These are phyloP conservation scores for Spongospora subterranea DNA, from an alignment of 208 protist genomes.

Conservation along the genomic window DNA sequence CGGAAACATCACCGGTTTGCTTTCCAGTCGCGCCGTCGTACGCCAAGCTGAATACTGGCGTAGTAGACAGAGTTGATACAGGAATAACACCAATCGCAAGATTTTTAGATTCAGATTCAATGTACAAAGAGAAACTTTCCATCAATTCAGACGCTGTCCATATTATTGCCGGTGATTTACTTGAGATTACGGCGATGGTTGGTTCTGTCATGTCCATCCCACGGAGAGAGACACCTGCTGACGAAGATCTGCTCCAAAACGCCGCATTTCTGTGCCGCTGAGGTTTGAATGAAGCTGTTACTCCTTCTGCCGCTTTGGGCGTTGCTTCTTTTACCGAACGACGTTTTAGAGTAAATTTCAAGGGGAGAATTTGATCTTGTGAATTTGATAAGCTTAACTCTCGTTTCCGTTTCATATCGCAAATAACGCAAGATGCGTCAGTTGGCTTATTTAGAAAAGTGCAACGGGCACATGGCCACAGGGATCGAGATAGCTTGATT, in stretches of 20 bases:
- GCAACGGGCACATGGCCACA: conserved; percentile 2
- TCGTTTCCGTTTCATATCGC: neutral
- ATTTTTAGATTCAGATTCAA: neutral
- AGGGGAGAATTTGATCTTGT: neutral
- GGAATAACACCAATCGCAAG: neutral
- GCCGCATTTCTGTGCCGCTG: too few species aligned
- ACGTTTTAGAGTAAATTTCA: neutral
- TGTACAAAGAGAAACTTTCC: neutral
- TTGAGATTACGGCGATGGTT: neutral
- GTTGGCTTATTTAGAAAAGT: conserved; percentile 23
- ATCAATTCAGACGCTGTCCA: neutral
- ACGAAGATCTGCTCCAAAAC: too few species aligned
- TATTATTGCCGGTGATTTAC: neutral
- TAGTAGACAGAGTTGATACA: too few species aligned
- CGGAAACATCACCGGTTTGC: neutral
- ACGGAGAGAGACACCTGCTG: neutral
- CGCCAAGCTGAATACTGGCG: too few species aligned
- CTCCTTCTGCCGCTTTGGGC: neutral
- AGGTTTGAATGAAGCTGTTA: too few species aligned
- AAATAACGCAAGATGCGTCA: neutral
- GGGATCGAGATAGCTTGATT: neutral
- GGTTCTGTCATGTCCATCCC: neutral
- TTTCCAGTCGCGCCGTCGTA: neutral
- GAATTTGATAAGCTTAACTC: too few species aligned
- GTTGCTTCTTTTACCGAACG: neutral